Evolutionary conservation across 352 stramenopile genomes (phyloP).

Genomic region (Globisporangium spinosum): DNA sequence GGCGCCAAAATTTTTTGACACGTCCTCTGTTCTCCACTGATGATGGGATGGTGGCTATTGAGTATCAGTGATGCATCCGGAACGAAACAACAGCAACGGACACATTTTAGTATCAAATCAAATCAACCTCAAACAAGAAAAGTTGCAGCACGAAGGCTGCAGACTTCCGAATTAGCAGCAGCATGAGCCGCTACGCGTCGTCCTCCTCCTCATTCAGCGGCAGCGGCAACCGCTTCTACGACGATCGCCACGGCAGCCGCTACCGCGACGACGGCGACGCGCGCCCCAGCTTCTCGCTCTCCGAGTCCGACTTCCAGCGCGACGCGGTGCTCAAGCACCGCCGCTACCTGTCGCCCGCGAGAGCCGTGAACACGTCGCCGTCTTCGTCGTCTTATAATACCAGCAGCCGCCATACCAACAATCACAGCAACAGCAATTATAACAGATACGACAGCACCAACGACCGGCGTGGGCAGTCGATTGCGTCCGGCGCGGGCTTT

Average conservation of each 20-base stretch:
- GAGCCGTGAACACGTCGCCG: slow-evolving; percentile 2
- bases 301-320: slow-evolving; percentile 53
- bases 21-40: too few relatives aligned
- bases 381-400: background rate
- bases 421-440: background rate
- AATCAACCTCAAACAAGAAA: background rate
- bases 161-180: too few relatives aligned
- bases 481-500: background rate
- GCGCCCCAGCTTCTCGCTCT: slow-evolving; percentile 45
- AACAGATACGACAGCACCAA: background rate
- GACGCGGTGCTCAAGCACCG: slow-evolving; percentile 54
- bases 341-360: slow-evolving; percentile 34
- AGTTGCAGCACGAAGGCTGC: background rate
- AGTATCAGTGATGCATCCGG: too few relatives aligned
- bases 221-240: background rate
- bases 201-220: background rate
- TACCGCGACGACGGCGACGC: background rate
- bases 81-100: background rate
- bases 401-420: background rate
- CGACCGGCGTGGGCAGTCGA: background rate
- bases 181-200: background rate
- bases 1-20: too few relatives aligned
- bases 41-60: too few relatives aligned
- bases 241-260: background rate
- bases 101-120: background rate